These are phyloP conservation scores for Priceomyces haplophilus DNA, from an alignment of 805 yeast genomes.

Conservation along the genomic window DNA sequence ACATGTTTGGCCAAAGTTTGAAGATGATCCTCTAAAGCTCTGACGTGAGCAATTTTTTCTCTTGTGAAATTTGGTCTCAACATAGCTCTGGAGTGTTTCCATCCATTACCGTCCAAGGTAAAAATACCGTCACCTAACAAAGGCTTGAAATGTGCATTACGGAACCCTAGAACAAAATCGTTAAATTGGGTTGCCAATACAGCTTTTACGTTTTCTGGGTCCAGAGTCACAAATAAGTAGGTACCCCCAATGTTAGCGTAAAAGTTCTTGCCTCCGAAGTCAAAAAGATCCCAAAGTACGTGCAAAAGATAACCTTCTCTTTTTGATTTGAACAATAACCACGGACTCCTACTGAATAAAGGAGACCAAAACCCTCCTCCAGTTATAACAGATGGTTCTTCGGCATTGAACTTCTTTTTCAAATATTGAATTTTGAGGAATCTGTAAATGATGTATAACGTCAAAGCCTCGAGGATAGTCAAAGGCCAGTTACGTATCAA, in stretches of 20 bases:
- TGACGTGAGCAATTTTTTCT: slow-evolving; percentile 42
- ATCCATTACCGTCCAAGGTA: slow-evolving; percentile 41
- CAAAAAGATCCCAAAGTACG: slow-evolving; percentile 6
- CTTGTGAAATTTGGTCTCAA: slow-evolving; percentile 44
- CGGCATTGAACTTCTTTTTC: slow-evolving; percentile 6
- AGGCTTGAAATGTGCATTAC: slow-evolving; percentile 37
- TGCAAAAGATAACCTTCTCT: slow-evolving; percentile 6
- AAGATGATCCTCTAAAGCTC: slow-evolving; percentile 38
- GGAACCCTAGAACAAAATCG: slow-evolving; percentile 37
- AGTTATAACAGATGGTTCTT: slow-evolving; percentile 6
- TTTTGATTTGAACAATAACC: neutral
- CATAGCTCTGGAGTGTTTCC: slow-evolving; percentile 44
- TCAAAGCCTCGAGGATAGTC: neutral
- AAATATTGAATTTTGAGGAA: slow-evolving; percentile 1
- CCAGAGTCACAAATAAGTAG: slow-evolving; percentile 7
- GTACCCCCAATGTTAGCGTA: slow-evolving; percentile 5
- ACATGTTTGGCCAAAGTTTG: slow-evolving; percentile 34
- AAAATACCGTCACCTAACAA: slow-evolving; percentile 43
- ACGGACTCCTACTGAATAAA: slow-evolving; percentile 5
- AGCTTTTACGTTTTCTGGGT: slow-evolving; percentile 42
- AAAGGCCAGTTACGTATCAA: neutral
- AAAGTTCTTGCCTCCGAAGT: slow-evolving; percentile 2
- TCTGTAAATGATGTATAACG: neutral
- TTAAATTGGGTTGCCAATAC: slow-evolving; percentile 41
- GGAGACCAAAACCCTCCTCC: neutral